Conservation (phyloP, 2,329 filamentous ascomycete genomes). For the Nemania sp. region DNA sequence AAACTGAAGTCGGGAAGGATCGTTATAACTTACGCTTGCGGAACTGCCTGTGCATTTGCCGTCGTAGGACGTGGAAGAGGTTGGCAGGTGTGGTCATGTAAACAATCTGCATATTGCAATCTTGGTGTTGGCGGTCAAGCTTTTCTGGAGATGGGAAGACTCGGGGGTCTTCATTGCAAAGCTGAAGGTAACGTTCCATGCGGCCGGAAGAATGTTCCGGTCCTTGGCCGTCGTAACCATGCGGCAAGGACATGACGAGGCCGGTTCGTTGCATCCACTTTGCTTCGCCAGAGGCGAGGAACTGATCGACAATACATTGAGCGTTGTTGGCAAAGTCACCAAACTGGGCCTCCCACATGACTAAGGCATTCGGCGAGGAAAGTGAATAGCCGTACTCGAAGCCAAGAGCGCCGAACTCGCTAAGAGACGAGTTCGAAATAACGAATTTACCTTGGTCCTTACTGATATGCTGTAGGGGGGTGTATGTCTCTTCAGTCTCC, state of each 20-base stretch:
- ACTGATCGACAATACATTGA: conserved; percentile 98
- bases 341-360: conserved; percentile 99
- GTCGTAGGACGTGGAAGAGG: conserved; percentile 93
- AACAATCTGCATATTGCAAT: conserved; percentile 99
- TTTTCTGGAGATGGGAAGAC: conserved; percentile 90
- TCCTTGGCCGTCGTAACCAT: conserved; percentile 98
- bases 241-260: conserved; percentile 93
- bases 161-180: conserved; percentile 96
- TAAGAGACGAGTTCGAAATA: conserved; percentile 93
- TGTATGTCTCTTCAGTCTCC: conserved; percentile 92
- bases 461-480: conserved; percentile 87
- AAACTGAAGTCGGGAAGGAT: not conserved
- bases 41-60: conserved; percentile 99
- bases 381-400: conserved; percentile 99
- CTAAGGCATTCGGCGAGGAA: conserved; percentile 94
- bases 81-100: conserved; percentile 98
- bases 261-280: conserved; percentile 99
- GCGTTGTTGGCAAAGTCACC: conserved; percentile 99
- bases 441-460: conserved; percentile 95
- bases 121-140: conserved; percentile 96
- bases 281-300: conserved; percentile 95
- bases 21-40: conserved; percentile 82
- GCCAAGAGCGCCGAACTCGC: conserved; percentile 79
- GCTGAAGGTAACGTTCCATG: conserved; percentile 96
- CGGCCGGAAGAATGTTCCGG: conserved; percentile 98